Evolutionary conservation across 176 grass and related monocot genomes (phyloP).

Genomic region (Juncus inflexus): DNA sequence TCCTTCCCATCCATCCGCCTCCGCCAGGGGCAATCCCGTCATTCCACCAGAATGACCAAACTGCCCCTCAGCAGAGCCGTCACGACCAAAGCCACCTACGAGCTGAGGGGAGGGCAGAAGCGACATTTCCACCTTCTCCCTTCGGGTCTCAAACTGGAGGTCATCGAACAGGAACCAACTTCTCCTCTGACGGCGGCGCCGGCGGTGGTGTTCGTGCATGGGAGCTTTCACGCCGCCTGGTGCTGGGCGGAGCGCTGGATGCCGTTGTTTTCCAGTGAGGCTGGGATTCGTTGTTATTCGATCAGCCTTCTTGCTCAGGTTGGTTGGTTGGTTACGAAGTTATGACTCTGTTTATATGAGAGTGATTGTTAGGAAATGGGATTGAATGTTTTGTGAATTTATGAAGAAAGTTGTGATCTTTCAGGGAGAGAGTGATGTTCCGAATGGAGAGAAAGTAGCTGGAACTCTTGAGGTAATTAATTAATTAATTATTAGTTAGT

Average conservation of each 20-base stretch:
- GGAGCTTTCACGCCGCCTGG: conserved; percentile 97
- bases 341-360: too few species aligned
- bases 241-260: conserved; percentile 91
- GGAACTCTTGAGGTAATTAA: conserved; percentile 78
- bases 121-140: conserved; percentile 65
- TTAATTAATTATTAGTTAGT: too few species aligned
- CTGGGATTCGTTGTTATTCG: conserved; percentile 75
- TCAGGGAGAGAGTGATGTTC: conserved; percentile 80
- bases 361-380: not conserved
- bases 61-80: conserved; percentile 18
- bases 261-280: conserved; percentile 61
- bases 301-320: conserved; percentile 88
- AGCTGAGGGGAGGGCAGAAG: conserved; percentile 61
- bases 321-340: too few species aligned
- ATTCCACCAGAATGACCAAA: not conserved
- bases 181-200: conserved; percentile 9
- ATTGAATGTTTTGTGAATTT: not conserved
- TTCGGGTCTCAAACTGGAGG: conserved; percentile 72
- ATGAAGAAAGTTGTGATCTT: not conserved
- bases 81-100: conserved; percentile 26
- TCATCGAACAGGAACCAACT: conserved; percentile 51
- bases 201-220: conserved; percentile 78
- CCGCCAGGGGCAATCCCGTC: not conserved
- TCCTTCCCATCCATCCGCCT: not conserved
- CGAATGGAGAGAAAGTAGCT: conserved; percentile 32